Conservation (phyloP, 192 early-diverging fungal species). For the Backusella luteola region DNA sequence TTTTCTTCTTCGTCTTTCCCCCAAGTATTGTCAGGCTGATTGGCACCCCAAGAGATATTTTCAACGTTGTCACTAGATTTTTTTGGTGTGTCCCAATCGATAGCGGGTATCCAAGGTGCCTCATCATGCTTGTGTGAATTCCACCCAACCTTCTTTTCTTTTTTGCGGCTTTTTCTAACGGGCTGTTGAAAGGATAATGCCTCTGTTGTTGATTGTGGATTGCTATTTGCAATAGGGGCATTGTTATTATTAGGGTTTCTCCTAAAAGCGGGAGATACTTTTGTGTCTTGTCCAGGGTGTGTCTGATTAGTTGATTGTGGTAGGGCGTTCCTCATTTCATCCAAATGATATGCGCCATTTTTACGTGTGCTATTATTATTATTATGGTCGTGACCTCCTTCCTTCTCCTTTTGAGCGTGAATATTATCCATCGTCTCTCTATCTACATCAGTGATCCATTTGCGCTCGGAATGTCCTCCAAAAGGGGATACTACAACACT, state of each 20-base stretch:
- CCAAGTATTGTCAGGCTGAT: not conserved
- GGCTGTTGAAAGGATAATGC: slow-evolving; percentile 8
- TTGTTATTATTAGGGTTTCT: slow-evolving; percentile 7
- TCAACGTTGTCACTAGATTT: not conserved
- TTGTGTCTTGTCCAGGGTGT: not conserved
- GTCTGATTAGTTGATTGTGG: not conserved
- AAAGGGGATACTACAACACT: slow-evolving; percentile 9
- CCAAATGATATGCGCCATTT: not conserved
- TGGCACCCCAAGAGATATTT: not conserved
- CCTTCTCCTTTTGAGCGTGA: not conserved
- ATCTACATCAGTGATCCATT: slow-evolving; percentile 4
- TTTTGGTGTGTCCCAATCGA: slow-evolving; percentile 14
- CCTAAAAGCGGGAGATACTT: not conserved
- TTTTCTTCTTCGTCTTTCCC: not conserved
- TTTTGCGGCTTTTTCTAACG: not conserved
- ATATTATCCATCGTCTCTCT: not conserved
- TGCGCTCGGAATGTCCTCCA: slow-evolving; percentile 9
- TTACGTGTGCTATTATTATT: not conserved
- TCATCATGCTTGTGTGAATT: slow-evolving; percentile 27
- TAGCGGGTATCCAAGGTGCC: slow-evolving; percentile 24
- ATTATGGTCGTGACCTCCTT: not conserved
- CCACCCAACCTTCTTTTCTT: slow-evolving; percentile 21
- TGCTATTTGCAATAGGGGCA: not conserved
- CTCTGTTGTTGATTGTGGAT: not conserved
- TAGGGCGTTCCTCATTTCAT: not conserved